phyloP scores from a whole-genome alignment of 2,329 filamentous ascomycete genomes.

The Simplicillium aogashimaense region DNA sequence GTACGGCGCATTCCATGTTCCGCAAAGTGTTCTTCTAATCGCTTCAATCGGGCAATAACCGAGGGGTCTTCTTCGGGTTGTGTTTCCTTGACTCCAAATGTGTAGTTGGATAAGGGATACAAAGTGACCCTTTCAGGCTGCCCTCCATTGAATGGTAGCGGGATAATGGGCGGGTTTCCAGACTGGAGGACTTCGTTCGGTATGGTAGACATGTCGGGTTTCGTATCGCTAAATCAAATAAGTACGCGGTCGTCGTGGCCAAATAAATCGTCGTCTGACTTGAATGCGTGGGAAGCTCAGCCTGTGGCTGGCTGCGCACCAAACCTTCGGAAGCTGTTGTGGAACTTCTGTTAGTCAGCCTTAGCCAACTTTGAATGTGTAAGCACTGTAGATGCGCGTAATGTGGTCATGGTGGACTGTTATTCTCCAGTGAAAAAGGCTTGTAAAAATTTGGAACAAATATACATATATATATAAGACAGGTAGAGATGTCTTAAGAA shows the following conservation, averaged over 20 bases:
- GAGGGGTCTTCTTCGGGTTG: constrained; percentile 97
- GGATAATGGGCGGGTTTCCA: constrained; percentile 66
- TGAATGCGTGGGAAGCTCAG: too few species aligned
- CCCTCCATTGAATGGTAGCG: constrained; percentile 76
- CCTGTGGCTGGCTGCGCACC: too few species aligned
- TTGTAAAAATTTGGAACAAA: too few species aligned
- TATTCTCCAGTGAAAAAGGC: too few species aligned
- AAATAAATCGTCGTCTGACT: too few species aligned
- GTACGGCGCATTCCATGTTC: constrained; percentile 93
- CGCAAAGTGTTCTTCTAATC: constrained; percentile 90
- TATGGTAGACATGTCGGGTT: constrained; percentile 66
- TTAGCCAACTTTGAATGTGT: too few species aligned
- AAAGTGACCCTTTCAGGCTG: constrained; percentile 85
- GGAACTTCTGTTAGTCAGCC: too few species aligned
- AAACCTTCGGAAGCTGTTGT: background rate
- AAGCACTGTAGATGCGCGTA: too few species aligned
- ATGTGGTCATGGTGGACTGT: too few species aligned
- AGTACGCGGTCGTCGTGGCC: background rate
- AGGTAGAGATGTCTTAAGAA: too few species aligned
- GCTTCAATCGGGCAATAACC: constrained; percentile 82
- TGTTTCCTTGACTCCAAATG: constrained; percentile 95
- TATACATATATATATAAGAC: too few species aligned
- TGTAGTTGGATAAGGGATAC: constrained; percentile 96
- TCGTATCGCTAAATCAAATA: background rate
- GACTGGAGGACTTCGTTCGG: constrained; percentile 68